Percentiles rank a stretch among this genome's conserved stretches.
These are phyloP conservation scores for Chenopodium suecicum DNA, from an alignment of 148 eudicot species.

Conservation along the genomic window DNA sequence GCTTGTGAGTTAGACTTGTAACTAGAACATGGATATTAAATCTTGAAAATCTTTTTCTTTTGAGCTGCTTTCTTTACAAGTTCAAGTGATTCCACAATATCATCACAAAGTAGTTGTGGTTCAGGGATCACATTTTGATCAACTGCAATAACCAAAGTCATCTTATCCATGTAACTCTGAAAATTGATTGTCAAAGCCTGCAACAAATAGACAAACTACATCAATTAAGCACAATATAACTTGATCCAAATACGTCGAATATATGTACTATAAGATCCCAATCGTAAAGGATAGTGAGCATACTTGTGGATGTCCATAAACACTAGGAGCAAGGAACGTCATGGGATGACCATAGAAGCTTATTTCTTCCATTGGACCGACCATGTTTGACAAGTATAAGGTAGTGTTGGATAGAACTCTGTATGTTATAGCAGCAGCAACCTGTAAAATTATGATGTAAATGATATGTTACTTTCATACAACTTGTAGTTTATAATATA, in stretches of 20 bases:
- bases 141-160: slow-evolving; percentile 43
- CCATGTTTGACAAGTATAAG: slow-evolving; percentile 57
- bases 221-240: not conserved
- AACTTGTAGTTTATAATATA: not conserved
- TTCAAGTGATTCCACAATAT: slow-evolving; percentile 44
- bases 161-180: slow-evolving; percentile 51
- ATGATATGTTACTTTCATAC: not conserved
- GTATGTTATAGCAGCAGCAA: slow-evolving; percentile 21
- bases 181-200: slow-evolving; percentile 62
- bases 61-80: slow-evolving; percentile 38
- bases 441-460: slow-evolving; percentile 25
- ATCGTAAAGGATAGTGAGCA: not conserved
- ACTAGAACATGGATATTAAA: not conserved
- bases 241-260: not conserved
- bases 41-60: slow-evolving; percentile 8
- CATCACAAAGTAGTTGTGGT: slow-evolving; percentile 53
- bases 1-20: not conserved
- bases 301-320: slow-evolving; percentile 60
- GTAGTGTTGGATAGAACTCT: slow-evolving; percentile 37
- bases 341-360: slow-evolving; percentile 57
- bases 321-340: slow-evolving; percentile 59
- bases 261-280: no score
- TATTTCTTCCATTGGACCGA: slow-evolving; percentile 70
- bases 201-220: not conserved
- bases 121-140: slow-evolving; percentile 48